Evolutionary conservation across 176 grass and related monocot species (phyloP).

Genomic region (Aegilops bicornis): DNA sequence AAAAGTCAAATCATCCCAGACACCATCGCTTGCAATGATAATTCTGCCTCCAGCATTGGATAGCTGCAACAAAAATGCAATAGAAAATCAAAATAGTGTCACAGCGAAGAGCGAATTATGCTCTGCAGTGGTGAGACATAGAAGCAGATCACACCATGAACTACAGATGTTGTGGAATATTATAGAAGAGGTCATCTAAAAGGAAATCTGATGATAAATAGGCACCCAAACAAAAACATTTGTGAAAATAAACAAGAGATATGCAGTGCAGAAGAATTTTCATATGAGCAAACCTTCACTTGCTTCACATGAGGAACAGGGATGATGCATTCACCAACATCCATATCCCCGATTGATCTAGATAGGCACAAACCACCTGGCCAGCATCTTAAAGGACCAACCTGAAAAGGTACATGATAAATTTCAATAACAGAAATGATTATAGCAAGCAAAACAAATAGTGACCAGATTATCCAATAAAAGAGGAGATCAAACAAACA

Average conservation of each 20-base stretch:
- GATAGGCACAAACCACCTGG: slow-evolving; percentile 97
- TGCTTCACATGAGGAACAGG: slow-evolving; percentile 97
- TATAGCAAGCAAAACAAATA: background rate
- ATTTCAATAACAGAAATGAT: background rate
- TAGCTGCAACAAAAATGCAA: slow-evolving; percentile 52
- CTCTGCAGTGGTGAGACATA: background rate
- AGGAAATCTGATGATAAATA: background rate
- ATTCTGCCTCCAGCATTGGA: slow-evolving; percentile 86
- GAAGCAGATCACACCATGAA: slow-evolving; percentile 6
- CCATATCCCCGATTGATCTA: slow-evolving; percentile 90
- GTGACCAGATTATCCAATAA: background rate
- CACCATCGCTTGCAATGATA: slow-evolving; percentile 96
- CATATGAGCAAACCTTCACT: slow-evolving; percentile 80
- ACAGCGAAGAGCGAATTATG: background rate
- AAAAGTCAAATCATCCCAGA: slow-evolving; percentile 91
- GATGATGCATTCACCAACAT: slow-evolving; percentile 96
- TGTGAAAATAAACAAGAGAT: background rate
- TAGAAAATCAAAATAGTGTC: slow-evolving; percentile 24
- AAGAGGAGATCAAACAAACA: background rate
- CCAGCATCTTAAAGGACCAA: slow-evolving; percentile 98
- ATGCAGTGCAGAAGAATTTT: slow-evolving; percentile 13
- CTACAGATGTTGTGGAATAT: background rate
- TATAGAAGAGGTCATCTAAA: background rate
- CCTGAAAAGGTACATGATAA: slow-evolving; percentile 47
- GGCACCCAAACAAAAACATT: background rate